Evolutionary conservation across 202 grass and related monocot genomes (phyloP), one percentile per base, ranked within the genome.

Genomic region (Eragrostis tef): DNA sequence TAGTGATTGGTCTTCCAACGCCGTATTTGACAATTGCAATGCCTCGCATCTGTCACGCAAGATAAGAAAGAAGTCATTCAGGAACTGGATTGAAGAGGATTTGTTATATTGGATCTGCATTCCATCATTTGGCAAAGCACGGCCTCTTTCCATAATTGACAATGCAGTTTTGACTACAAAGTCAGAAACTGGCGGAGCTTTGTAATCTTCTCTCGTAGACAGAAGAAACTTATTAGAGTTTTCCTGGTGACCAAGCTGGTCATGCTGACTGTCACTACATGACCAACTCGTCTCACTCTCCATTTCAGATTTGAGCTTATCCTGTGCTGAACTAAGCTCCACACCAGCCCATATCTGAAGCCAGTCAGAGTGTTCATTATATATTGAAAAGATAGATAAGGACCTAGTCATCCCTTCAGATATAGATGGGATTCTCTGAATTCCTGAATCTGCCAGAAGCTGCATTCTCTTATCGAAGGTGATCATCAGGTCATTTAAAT

Each of bases 401-500:
- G 95, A 93, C 81, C 85, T 86, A 53, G 80, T 91, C 27, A 87
- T 44, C 44, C 57, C 83, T 86, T 93, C 88, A 79, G 84, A 84
- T 90, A 93, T 45, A 54, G 85, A 87, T 42, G 74, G 75, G 5
- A 82, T 65, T 64, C 83, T 86, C 81, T 88, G 84, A 83, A 92
- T 90, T 73, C 92, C 95, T 57, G 86, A 91, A 80, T 86, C 80
- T 75, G 90, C 88, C 58, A 98, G 88, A 75, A 89, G 68, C 66
- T 81, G 86, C 90, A 98, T 98, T 84, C 85, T 91, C 79, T 98
- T 98, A 86, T 98, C 95, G 88, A 93, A 93, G 75, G 77, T 73
- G 83, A 94, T 74, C 88, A 98, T 94, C 34, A 93, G 81, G 54
- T 93, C 95, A 86, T 94, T 87, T 52, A 94, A 89, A 76, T 98